Conservation (phyloP, 108 stramenopile genomes). For the Cylindrotheca closterium region DNA sequence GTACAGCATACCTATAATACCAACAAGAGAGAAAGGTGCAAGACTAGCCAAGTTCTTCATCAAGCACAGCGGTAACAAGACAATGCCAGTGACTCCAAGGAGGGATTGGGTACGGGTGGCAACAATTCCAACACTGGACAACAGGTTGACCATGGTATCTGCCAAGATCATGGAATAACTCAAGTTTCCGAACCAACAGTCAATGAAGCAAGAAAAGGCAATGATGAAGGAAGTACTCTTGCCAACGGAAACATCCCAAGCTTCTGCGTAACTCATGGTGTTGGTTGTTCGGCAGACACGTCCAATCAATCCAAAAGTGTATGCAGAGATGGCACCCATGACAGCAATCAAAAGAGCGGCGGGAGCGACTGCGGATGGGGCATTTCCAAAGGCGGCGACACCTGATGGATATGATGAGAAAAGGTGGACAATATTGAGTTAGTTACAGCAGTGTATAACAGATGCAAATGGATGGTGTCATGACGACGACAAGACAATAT, state of each 20-base stretch:
- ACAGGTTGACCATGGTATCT: constrained; percentile 74
- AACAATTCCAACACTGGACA: constrained; percentile 63
- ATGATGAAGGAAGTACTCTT: constrained; percentile 64
- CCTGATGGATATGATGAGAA: constrained; percentile 74
- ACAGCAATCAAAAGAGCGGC: constrained; percentile 68
- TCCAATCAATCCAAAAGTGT: constrained; percentile 88
- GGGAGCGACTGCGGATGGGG: constrained; percentile 90
- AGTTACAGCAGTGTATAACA: not conserved
- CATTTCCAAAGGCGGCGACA: constrained; percentile 90
- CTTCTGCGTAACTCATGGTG: constrained; percentile 81
- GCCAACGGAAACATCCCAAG: constrained; percentile 89
- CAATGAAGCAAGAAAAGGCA: constrained; percentile 68
- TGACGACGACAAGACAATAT: too few relatives aligned
- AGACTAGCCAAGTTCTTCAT: constrained; percentile 83
- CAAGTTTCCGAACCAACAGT: constrained; percentile 82
- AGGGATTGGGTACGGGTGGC: constrained; percentile 60
- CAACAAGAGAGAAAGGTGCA: constrained; percentile 85
- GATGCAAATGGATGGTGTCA: not conserved
- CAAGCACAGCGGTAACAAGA: constrained; percentile 91
- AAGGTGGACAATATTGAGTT: constrained; percentile 2
- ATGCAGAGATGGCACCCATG: constrained; percentile 86
- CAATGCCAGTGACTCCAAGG: constrained; percentile 63
- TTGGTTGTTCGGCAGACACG: constrained; percentile 72
- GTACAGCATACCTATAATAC: constrained; percentile 84
- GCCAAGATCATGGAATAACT: constrained; percentile 96